Evolutionary conservation across 2,329 filamentous ascomycete genomes (phyloP).

Genomic region (Ceratocystis alfenasii): DNA sequence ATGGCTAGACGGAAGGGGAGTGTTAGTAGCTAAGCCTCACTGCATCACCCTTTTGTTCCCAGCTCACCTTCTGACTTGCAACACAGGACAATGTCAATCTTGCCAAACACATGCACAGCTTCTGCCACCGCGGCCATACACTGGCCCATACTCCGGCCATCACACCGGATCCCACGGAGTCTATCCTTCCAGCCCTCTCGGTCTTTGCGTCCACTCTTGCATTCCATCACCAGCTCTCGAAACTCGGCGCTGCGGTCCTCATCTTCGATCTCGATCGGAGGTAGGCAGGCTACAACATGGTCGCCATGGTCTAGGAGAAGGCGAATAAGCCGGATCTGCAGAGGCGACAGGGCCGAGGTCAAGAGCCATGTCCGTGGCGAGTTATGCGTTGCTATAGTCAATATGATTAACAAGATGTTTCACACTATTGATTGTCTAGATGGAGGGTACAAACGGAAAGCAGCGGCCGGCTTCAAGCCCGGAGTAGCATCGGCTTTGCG

Average conservation of each 20-base stretch:
- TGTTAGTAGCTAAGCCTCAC: background rate
- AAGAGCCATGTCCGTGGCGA: constrained; percentile 86
- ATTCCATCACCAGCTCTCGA: constrained; percentile 62
- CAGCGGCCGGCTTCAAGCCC: constrained; percentile 3
- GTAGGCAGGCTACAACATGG: constrained; percentile 73
- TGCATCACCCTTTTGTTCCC: background rate
- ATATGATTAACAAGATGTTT: background rate
- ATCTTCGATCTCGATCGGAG: constrained; percentile 66
- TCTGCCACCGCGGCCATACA: constrained; percentile 81
- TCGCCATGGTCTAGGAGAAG: constrained; percentile 83
- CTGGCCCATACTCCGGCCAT: constrained; percentile 51
- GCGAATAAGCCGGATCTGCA: constrained; percentile 70
- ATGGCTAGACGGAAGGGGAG: constrained; percentile 44
- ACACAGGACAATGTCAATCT: constrained; percentile 81
- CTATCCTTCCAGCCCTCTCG: constrained; percentile 71
- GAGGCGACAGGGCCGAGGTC: constrained; percentile 72
- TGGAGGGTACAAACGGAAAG: constrained; percentile 16
- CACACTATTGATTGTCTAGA: background rate
- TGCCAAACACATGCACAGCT: constrained; percentile 70
- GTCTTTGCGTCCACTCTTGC: constrained; percentile 49
- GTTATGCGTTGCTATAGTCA: constrained; percentile 47
- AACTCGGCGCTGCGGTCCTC: constrained; percentile 67
- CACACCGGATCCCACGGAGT: constrained; percentile 53
- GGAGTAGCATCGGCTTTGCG: constrained; percentile 4
- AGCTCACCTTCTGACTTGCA: constrained; percentile 69